Evolutionary conservation across 163 green algal genomes (phyloP).

Genomic region (Scenedesmus sp.): DNA sequence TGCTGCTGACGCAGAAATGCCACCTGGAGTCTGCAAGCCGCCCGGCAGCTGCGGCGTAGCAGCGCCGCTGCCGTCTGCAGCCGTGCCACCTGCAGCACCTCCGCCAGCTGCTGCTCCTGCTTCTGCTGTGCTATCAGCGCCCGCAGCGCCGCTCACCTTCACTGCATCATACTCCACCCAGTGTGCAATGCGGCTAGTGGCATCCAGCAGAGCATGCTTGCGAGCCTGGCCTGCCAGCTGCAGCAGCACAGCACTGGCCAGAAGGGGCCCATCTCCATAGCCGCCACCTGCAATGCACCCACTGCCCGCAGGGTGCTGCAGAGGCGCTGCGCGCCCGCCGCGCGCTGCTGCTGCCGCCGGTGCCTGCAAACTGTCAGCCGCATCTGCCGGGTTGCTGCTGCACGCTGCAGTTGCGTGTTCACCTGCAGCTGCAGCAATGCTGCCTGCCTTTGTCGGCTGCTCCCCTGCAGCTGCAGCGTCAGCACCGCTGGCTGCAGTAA

Average conservation of each 20-base stretch:
- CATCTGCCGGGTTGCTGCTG: slow-evolving; percentile 7
- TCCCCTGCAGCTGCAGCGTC: background rate
- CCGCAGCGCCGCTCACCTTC: background rate
- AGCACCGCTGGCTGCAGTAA: background rate
- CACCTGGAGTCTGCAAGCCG: slow-evolving; percentile 9
- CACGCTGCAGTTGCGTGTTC: slow-evolving; percentile 11
- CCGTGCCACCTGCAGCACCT: background rate
- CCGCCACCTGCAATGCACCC: background rate
- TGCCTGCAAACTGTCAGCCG: background rate
- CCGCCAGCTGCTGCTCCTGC: background rate
- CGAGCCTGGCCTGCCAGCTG: slow-evolving; percentile 26
- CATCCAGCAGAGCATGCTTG: slow-evolving; percentile 31
- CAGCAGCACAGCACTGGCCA: slow-evolving; percentile 46
- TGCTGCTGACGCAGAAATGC: background rate
- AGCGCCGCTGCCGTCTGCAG: background rate
- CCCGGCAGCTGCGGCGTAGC: background rate
- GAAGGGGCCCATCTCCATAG: slow-evolving; percentile 40
- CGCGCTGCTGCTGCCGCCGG: background rate
- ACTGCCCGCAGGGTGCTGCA: background rate
- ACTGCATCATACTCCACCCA: slow-evolving; percentile 53
- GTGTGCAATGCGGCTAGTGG: slow-evolving; percentile 36
- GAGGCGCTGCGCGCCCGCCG: background rate
- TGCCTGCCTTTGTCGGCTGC: background rate
- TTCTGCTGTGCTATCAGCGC: background rate
- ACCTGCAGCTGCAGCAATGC: background rate